A percentile compares a stretch with the other conserved stretches of the same genome.
Evolutionary conservation across 2,329 filamentous ascomycete genomes (phyloP).

Genomic region (Tricladium varicosporioides): DNA sequence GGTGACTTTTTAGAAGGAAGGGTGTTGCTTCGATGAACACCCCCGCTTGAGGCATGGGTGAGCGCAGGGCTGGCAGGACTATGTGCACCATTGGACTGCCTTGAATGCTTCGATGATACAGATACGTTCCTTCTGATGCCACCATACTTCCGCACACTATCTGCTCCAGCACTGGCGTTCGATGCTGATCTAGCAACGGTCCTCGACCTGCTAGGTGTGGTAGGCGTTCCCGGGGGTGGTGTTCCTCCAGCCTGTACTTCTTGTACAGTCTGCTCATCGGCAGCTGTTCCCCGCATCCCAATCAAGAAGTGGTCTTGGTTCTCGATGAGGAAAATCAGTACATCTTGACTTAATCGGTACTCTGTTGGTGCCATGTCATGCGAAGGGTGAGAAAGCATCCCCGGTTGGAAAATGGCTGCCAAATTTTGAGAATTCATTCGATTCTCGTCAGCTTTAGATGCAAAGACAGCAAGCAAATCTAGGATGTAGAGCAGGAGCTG

Average conservation of each 20-base stretch:
- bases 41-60: constrained; percentile 51
- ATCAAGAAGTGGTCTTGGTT: constrained; percentile 98
- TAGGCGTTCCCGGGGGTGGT: constrained; percentile 46
- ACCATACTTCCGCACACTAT: constrained; percentile 79
- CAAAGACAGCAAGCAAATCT: constrained; percentile 92
- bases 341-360: constrained; percentile 93
- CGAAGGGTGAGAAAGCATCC: constrained; percentile 86
- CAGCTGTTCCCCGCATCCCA: constrained; percentile 97
- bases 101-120: constrained; percentile 84
- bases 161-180: constrained; percentile 82
- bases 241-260: constrained; percentile 69
- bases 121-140: constrained; percentile 85
- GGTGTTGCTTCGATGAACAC: constrained; percentile 82
- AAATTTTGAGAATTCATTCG: constrained; percentile 95
- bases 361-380: constrained; percentile 96
- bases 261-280: constrained; percentile 71
- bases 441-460: constrained; percentile 93
- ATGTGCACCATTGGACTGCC: constrained; percentile 67
- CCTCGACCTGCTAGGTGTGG: constrained; percentile 51
- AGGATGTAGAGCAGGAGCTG: constrained; percentile 94
- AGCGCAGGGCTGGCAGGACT: constrained; percentile 67
- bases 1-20: constrained; percentile 89
- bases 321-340: constrained; percentile 95
- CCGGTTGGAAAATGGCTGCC: constrained; percentile 95
- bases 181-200: constrained; percentile 75